Evolutionary conservation across 768 basidiomycete species (phyloP).

Genomic region (Phaffia tasmanica): DNA sequence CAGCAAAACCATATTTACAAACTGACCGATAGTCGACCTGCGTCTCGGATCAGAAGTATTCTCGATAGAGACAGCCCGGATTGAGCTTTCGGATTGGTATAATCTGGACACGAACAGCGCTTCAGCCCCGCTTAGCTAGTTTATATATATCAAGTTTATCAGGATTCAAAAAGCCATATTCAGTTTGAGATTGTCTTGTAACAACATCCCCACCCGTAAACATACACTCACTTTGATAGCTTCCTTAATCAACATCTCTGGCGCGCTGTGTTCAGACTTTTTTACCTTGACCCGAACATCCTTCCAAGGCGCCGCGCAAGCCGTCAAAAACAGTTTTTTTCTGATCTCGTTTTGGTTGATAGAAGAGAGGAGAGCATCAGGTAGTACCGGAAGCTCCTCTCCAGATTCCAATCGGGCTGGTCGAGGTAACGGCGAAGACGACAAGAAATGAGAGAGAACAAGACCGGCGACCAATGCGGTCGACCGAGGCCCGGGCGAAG

Average conservation of each 20-base stretch:
- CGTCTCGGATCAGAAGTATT: constrained; percentile 39
- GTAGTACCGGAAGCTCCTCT: constrained; percentile 43
- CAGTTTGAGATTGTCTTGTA: neutral
- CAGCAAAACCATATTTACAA: neutral
- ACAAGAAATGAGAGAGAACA: constrained; percentile 47
- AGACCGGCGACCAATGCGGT: constrained; percentile 49
- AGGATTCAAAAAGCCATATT: neutral
- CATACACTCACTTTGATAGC: constrained; percentile 52
- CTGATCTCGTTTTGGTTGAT: constrained; percentile 40
- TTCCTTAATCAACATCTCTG: constrained; percentile 65
- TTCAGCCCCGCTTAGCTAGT: constrained; percentile 12
- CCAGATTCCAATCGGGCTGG: neutral
- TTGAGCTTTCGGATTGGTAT: constrained; percentile 46
- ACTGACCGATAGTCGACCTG: constrained; percentile 52
- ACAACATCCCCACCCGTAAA: no score
- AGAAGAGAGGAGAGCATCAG: constrained; percentile 40
- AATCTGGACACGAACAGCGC: constrained; percentile 48
- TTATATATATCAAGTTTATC: constrained; percentile 14
- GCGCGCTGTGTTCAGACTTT: constrained; percentile 51
- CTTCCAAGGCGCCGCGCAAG: constrained; percentile 61
- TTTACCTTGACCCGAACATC: constrained; percentile 50
- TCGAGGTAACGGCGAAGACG: neutral
- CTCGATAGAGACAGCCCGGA: constrained; percentile 31
- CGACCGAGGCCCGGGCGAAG: constrained; percentile 27
- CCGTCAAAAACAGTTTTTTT: constrained; percentile 66